These are phyloP conservation scores for Jatropha podagrica DNA, from an alignment of 441 rosid genomes.

Conservation along the genomic window DNA sequence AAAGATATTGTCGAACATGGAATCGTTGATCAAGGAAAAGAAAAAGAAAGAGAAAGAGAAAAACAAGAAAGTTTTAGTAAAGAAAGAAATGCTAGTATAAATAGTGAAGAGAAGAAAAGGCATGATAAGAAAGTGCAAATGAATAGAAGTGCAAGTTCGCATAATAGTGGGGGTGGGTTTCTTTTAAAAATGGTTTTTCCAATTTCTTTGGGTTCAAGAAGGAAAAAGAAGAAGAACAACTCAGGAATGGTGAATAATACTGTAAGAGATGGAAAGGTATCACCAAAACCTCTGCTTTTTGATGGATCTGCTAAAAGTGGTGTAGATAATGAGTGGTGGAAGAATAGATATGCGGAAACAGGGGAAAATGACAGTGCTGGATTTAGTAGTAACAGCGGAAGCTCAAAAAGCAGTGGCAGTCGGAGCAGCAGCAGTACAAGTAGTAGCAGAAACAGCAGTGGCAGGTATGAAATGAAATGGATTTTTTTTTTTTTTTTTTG, in stretches of 20 bases:
- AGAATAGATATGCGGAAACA: constrained; percentile 35
- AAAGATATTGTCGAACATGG: constrained; percentile 66
- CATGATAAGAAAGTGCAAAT: constrained; percentile 21
- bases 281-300: constrained; percentile 50
- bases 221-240: constrained; percentile 33
- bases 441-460: constrained; percentile 37
- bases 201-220: constrained; percentile 41
- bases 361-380: constrained; percentile 42
- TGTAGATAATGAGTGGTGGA: constrained; percentile 77
- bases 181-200: constrained; percentile 75
- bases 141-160: constrained; percentile 39
- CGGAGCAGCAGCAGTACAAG: constrained; percentile 37
- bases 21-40: constrained; percentile 22
- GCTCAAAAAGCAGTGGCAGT: constrained; percentile 50
- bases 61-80: constrained; percentile 18
- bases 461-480: constrained; percentile 25
- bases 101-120: constrained; percentile 26
- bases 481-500: neutral
- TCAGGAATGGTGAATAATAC: constrained; percentile 14
- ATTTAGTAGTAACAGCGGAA: constrained; percentile 44
- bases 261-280: constrained; percentile 31
- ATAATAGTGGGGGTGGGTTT: constrained; percentile 45
- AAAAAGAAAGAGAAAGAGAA: neutral
- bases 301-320: constrained; percentile 38
- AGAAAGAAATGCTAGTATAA: constrained; percentile 2